Evolutionary conservation across 495 filamentous ascomycete genomes (phyloP).

Genomic region (Wilcoxina mikolae): DNA sequence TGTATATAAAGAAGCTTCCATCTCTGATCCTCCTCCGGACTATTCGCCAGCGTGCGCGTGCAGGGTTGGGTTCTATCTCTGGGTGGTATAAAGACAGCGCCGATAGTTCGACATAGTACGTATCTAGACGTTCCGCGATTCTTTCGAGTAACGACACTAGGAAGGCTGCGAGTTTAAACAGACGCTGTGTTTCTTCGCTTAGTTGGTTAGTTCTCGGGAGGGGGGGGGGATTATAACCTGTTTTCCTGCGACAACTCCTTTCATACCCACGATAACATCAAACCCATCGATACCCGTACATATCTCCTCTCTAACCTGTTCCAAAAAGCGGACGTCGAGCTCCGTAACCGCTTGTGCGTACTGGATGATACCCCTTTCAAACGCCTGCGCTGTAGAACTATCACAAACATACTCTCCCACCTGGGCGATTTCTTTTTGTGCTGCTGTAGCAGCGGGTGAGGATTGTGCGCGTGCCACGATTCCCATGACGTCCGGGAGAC

Average conservation of each 20-base stretch:
- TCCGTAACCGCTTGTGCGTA: constrained; percentile 37
- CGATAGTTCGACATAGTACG: constrained; percentile 36
- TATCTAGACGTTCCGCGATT: constrained; percentile 35
- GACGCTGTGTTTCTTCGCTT: constrained; percentile 18
- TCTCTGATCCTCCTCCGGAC: constrained; percentile 34
- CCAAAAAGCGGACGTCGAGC: constrained; percentile 36
- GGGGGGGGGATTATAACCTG: constrained; percentile 23
- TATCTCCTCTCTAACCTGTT: constrained; percentile 38
- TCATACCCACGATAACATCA: constrained; percentile 30
- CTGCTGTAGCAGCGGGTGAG: constrained; percentile 32
- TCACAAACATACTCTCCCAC: constrained; percentile 37
- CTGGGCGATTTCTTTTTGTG: constrained; percentile 35
- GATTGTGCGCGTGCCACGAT: constrained; percentile 36
- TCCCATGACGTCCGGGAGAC: constrained; percentile 37
- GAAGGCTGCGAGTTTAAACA: constrained; percentile 34
- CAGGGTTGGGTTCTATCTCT: constrained; percentile 36
- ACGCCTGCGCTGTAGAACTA: constrained; percentile 32
- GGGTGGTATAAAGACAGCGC: constrained; percentile 35
- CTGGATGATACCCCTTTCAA: constrained; percentile 35
- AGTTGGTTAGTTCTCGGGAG: constrained; percentile 8
- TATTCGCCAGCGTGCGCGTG: constrained; percentile 35
- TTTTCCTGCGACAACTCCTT: constrained; percentile 15
- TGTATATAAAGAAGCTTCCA: constrained; percentile 36
- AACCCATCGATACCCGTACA: constrained; percentile 40
- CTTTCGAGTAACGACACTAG: constrained; percentile 37